Conservation (phyloP, 2,329 filamentous ascomycete genomes). For the Penicillium sp. region DNA sequence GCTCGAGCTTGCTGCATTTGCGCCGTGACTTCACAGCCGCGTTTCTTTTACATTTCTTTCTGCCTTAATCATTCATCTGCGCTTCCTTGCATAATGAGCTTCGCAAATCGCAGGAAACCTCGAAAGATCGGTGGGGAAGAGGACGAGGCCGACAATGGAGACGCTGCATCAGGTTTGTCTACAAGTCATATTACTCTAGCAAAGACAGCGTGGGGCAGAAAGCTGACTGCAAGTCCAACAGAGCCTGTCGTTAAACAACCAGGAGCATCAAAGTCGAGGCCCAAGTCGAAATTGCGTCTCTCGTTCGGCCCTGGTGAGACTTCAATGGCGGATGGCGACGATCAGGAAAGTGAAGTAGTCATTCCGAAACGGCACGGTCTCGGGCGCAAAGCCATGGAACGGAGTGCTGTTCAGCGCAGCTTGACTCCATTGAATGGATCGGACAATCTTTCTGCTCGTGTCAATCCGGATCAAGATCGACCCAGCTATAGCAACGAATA, state of each 20-base stretch:
- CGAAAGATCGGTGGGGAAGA: constrained; percentile 74
- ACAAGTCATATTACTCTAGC: background rate
- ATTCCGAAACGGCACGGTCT: constrained; percentile 60
- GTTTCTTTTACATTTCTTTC: no score
- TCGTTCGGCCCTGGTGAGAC: constrained; percentile 69
- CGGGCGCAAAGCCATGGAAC: constrained; percentile 63
- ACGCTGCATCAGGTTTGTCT: constrained; percentile 43
- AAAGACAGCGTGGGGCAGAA: background rate
- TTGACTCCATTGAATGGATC: constrained; percentile 46
- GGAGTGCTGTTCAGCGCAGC: constrained; percentile 62
- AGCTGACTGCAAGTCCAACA: constrained; percentile 7
- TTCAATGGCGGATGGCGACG: constrained; percentile 54
- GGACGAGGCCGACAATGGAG: constrained; percentile 52
- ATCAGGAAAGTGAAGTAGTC: constrained; percentile 54
- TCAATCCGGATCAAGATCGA: constrained; percentile 63
- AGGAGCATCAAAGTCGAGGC: constrained; percentile 53
- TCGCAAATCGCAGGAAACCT: constrained; percentile 62
- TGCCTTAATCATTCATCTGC: background rate
- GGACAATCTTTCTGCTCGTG: constrained; percentile 57
- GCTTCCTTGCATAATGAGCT: constrained; percentile 49
- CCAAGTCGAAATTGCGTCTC: constrained; percentile 70
- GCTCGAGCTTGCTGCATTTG: no score
- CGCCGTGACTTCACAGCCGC: no score
- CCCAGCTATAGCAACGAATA: constrained; percentile 85
- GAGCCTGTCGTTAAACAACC: constrained; percentile 56